Evolutionary conservation across 75 land plant species (phyloP).

Genomic region (Selaginella tamariscina): DNA sequence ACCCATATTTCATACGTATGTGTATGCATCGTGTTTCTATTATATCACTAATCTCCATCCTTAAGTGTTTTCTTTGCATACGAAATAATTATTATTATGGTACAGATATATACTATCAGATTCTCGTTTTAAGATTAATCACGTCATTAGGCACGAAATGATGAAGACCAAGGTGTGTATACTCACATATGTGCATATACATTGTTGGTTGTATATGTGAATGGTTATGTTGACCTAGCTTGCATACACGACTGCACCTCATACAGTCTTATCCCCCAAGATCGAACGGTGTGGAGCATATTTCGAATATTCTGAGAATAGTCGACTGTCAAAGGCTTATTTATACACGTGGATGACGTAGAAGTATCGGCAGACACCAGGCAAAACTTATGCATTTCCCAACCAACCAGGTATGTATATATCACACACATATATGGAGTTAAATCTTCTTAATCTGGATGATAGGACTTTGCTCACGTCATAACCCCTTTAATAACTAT

Average conservation of each 20-base stretch:
- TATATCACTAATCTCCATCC: no score
- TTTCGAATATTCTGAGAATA: background rate
- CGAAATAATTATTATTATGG: no score
- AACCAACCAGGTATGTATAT: background rate
- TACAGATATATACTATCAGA: background rate
- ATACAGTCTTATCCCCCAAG: background rate
- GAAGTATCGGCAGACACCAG: background rate
- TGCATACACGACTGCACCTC: no score
- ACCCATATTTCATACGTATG: no score
- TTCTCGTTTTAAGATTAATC: background rate
- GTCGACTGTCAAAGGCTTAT: background rate
- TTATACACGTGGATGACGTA: background rate
- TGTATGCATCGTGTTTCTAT: no score
- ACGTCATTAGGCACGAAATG: background rate
- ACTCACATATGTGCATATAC: no score
- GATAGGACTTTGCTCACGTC: background rate
- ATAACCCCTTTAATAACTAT: background rate
- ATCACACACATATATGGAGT: no score
- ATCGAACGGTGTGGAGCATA: background rate
- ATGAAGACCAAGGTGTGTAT: background rate
- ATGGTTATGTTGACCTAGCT: no score
- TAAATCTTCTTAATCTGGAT: background rate
- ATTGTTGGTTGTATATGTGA: no score
- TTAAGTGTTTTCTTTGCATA: no score
- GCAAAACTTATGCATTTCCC: background rate